A percentile compares a stretch with the other conserved stretches of the same genome.
Conservation (phyloP, 2,329 filamentous ascomycete genomes). For the Aspergillus cejpii region DNA sequence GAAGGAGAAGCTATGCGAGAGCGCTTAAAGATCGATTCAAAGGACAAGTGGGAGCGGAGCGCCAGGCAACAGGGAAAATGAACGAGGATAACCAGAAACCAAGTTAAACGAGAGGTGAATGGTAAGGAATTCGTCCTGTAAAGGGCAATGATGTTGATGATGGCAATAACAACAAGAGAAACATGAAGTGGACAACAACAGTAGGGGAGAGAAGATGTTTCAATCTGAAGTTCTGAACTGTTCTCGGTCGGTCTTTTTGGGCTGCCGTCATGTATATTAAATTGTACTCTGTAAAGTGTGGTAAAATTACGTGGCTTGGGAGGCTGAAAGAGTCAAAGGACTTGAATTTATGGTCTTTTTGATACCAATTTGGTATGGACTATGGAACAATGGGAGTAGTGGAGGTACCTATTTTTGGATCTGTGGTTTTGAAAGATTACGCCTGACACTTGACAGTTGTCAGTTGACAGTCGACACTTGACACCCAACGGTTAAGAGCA, state of each 20-base stretch:
- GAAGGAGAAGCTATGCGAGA: constrained; percentile 11
- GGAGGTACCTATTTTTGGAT: neutral
- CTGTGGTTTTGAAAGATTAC: neutral
- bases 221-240: constrained; percentile 11
- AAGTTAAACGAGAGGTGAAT: neutral
- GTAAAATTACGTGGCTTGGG: neutral
- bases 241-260: constrained; percentile 3
- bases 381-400: too few relatives aligned
- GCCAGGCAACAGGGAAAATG: constrained; percentile 2
- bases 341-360: too few relatives aligned
- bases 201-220: constrained; percentile 10
- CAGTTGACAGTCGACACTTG: neutral
- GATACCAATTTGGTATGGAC: neutral
- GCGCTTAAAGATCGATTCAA: constrained; percentile 12
- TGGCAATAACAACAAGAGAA: neutral
- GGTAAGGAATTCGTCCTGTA: neutral
- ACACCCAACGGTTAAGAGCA: neutral
- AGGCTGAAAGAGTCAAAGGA: too few relatives aligned
- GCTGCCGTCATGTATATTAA: constrained; percentile 9
- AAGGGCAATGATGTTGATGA: neutral
- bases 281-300: constrained; percentile 1
- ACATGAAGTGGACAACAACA: constrained; percentile 9
- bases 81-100: neutral
- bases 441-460: neutral
- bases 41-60: constrained; percentile 2